Base-by-base conservation (phyloP, 2,329 filamentous ascomycete genomes). In the Ophiostoma ips region DNA sequence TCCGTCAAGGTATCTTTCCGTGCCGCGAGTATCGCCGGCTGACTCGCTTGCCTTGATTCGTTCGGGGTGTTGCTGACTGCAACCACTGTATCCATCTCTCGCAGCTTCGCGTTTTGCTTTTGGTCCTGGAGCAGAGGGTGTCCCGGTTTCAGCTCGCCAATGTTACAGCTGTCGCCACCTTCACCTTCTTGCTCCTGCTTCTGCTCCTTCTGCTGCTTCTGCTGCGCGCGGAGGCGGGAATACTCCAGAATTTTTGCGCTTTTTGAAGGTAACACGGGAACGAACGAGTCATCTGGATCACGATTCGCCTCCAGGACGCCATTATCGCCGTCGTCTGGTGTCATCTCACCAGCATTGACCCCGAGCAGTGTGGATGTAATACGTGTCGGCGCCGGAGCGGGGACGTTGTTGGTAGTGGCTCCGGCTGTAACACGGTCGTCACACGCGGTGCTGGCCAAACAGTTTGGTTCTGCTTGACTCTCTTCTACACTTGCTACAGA, bases 281-380 rank as follows among this genome's bases (percentile, higher is more conserved):
- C 18, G n/a, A 43, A 51, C 43, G 52, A 51, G 46, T 49, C 49
- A 49, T 40, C 49, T 6, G 33, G 13, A 18, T 47, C 49, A 21
- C 19, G 30, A 10, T 30, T 31, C 13, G 15, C 35, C 15, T 36
- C 15, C 24, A 28, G 4, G 16, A n/a, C 15, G n/a, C 8, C 40
- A 24, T 43, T 43, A 5, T 24, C 18, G 21, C 24, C 28, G 5
- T 53, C 52, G 11, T 46, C 49, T 2, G 48, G 46, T 18, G 49
- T 48, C 3, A 52, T 49, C n/a, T 40, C 30, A 12, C 45, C 50
- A n/a, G 37, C 10, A 21, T 54, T 50, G 18, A 52, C 15, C 19
- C 30, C 41, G 28, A 8, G 24, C 11, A 28, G 19, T 21, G 13
- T 5, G 10, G 24, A 4, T 5, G 15, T 1, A 21, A 11, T 24